phyloP scores from a whole-genome alignment of 495 filamentous ascomycete species.

The Podospora sp. region DNA sequence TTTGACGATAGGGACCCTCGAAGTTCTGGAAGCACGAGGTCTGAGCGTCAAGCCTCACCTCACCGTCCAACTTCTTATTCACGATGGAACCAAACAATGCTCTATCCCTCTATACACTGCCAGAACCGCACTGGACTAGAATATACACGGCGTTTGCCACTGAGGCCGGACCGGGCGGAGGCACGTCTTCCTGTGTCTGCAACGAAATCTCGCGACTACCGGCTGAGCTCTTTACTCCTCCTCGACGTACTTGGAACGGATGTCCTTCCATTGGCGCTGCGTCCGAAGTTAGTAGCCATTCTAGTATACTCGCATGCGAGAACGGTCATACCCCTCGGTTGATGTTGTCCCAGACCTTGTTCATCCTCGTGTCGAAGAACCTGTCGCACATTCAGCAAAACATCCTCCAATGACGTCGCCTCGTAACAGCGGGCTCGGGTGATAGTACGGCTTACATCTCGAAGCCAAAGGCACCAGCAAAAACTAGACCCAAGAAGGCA shows the following conservation, averaged over 20 bases:
- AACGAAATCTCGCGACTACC: neutral
- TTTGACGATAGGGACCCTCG: neutral
- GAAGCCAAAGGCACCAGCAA: slow-evolving; percentile 84
- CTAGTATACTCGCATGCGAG: neutral
- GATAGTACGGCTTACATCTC: slow-evolving; percentile 71
- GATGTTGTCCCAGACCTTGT: slow-evolving; percentile 83
- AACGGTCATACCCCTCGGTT: slow-evolving; percentile 78
- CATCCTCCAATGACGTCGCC: neutral
- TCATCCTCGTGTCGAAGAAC: slow-evolving; percentile 72
- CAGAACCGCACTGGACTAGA: slow-evolving; percentile 22
- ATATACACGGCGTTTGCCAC: slow-evolving; percentile 27
- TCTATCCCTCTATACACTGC: slow-evolving; percentile 31
- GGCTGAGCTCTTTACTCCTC: slow-evolving; percentile 27
- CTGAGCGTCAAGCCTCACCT: neutral
- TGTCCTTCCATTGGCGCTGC: slow-evolving; percentile 99
- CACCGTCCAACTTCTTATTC: neutral
- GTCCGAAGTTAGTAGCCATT: slow-evolving; percentile 34
- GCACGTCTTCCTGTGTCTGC: neutral
- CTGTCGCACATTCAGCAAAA: slow-evolving; percentile 51
- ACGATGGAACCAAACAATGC: slow-evolving; percentile 15
- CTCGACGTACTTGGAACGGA: slow-evolving; percentile 81
- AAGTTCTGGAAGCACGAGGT: neutral
- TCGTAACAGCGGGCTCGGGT: neutral
- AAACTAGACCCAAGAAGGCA: slow-evolving; percentile 82
- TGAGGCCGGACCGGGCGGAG: neutral